phyloP scores from a whole-genome alignment of 306 rosid species.

The Lathyrus sativus region DNA sequence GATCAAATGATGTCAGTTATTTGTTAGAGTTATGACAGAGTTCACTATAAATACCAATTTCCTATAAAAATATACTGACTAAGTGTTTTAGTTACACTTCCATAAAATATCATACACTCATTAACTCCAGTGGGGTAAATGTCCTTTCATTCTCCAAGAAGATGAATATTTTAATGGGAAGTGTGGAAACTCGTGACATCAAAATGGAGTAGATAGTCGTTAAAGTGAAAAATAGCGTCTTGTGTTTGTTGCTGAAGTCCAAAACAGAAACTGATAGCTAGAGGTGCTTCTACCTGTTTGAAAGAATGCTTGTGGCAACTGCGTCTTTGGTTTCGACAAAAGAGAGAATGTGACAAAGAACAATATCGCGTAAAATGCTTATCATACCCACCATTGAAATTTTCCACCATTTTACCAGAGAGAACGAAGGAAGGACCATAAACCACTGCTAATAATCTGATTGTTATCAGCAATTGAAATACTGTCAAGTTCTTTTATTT shows the following conservation, averaged over 20 bases:
- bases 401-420: not conserved
- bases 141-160: too few species aligned
- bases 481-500: not conserved
- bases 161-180: not conserved
- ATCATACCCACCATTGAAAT: not conserved
- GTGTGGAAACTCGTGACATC: not conserved
- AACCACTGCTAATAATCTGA: not conserved
- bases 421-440: not conserved
- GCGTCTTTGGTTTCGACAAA: not conserved
- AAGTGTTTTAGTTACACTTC: conserved; percentile 5
- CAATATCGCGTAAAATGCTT: not conserved
- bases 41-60: conserved; percentile 3
- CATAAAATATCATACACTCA: not conserved
- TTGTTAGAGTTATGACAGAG: not conserved
- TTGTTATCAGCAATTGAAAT: not conserved
- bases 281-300: not conserved
- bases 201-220: not conserved
- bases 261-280: not conserved
- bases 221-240: not conserved
- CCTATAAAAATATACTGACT: not conserved
- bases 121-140: too few species aligned
- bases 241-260: not conserved
- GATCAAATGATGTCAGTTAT: not conserved
- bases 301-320: not conserved
- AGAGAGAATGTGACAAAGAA: not conserved